A percentile compares a stretch with the other conserved stretches of the same genome.
phyloP scores from a whole-genome alignment of 805 yeast genomes.

The Candida easanensis region DNA sequence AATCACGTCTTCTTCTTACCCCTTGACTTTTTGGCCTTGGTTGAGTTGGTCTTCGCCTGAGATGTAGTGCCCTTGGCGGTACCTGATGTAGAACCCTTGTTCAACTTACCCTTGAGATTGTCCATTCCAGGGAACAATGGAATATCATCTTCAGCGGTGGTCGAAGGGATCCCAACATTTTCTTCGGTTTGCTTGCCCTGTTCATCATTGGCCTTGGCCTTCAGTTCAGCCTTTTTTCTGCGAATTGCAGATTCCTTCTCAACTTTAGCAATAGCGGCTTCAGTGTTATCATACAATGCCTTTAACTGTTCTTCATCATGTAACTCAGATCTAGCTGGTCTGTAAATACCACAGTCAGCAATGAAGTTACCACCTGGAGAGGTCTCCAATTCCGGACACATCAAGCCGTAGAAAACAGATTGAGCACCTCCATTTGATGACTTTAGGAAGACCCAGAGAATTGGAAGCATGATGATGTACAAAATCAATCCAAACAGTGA shows the following conservation, averaged over 20 bases:
- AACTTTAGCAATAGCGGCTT: slow-evolving; percentile 47
- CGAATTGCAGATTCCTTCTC: slow-evolving; percentile 74
- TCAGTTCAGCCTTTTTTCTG: slow-evolving; percentile 43
- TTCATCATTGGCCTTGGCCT: slow-evolving; percentile 5
- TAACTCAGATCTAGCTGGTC: slow-evolving; percentile 61
- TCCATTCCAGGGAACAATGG: slow-evolving; percentile 30
- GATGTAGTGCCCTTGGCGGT: neutral
- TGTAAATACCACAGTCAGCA: slow-evolving; percentile 63
- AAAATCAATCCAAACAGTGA: slow-evolving; percentile 59
- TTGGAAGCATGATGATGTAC: slow-evolving; percentile 70
- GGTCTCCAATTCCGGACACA: slow-evolving; percentile 66
- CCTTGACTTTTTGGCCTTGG: neutral
- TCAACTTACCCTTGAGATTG: slow-evolving; percentile 11
- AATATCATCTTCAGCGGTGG: slow-evolving; percentile 3
- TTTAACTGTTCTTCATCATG: slow-evolving; percentile 59
- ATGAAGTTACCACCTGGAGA: slow-evolving; percentile 66
- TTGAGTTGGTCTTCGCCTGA: neutral
- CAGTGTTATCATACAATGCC: slow-evolving; percentile 59
- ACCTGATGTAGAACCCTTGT: neutral
- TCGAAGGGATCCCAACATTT: slow-evolving; percentile 7
- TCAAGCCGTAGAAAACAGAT: slow-evolving; percentile 62
- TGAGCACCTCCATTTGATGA: slow-evolving; percentile 79
- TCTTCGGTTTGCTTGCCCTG: slow-evolving; percentile 4
- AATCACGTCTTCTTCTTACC: neutral
- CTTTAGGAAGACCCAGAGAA: slow-evolving; percentile 80